Base-by-base conservation (phyloP, 768 basidiomycete species). In the Panaeolus papilionaceus region DNA sequence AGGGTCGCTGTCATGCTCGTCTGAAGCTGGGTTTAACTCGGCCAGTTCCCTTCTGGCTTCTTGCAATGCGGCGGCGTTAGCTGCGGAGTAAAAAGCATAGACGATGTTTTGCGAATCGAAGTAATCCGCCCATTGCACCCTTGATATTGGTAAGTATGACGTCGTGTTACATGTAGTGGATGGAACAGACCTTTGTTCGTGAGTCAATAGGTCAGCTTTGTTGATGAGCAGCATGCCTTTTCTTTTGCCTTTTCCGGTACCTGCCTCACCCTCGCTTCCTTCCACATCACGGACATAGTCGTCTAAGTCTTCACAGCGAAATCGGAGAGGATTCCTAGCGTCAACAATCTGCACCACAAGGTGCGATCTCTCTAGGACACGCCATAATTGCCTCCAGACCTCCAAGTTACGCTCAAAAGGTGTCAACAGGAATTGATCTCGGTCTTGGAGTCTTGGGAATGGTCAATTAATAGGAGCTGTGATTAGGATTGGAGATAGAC, bases 331-430 rank as follows among this genome's bases (percentile, higher is more conserved):
- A 81, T 98, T 98, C 44, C 98, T 89, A 6, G 95, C 95, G 75
- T 99, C 98, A 63, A 98, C 93, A 63, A 99, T 97, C 78, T 99
- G 95, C 2, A 99, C 93, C 38, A 99, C 80, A 26, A 99, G 87
- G 72, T 98, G 94, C 1, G 97, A 98, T 23, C 96, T 88, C 80
- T 99, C 98, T 9, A 98, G 80, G 1, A 99, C 98, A 63, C 98
- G 86, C 98, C 98, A 99, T 8, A 99, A 86, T 74, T 99, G 98
- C 49, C 98, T 84, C 97, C 98, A 99, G 12, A 99, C 98, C 83
- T 99, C 96, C 38, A 99, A 80, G 75, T 99, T 99, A 62, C 96
- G 92, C 76, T 99, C 98, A 74, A 98, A 99, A 4, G 96, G 97
- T 0, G 96, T 97, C 0, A 98, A 83, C n/a, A 98, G 85, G 37